Conservation (phyloP, 441 rosid species). For the Croton setiger region DNA sequence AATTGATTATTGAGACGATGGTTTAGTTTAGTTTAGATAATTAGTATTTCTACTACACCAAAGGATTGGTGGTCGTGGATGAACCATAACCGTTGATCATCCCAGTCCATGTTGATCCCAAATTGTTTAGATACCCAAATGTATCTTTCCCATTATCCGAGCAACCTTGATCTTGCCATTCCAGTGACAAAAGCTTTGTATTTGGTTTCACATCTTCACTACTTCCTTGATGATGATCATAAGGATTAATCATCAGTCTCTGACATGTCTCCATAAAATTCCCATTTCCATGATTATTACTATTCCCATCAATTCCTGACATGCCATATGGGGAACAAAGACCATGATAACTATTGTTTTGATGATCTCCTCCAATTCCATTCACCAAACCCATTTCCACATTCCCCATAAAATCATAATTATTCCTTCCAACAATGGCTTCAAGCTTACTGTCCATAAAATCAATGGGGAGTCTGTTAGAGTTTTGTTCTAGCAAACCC, state of each 20-base stretch:
- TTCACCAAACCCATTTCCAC: conserved; percentile 42
- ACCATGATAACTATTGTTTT: conserved; percentile 30
- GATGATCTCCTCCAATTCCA: conserved; percentile 40
- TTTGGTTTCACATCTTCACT: conserved; percentile 67
- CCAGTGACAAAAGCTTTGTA: conserved; percentile 64
- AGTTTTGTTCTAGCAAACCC: conserved; percentile 38
- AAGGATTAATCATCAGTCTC: conserved; percentile 61
- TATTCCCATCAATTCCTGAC: conserved; percentile 35
- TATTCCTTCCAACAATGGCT: conserved; percentile 43
- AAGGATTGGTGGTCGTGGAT: conserved; percentile 56
- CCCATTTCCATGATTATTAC: conserved; percentile 12
- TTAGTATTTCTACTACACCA: conserved; percentile 34
- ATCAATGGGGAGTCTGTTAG: conserved; percentile 51
- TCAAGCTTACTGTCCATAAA: conserved; percentile 72
- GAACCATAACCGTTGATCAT: conserved; percentile 69
- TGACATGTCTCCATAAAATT: conserved; percentile 56
- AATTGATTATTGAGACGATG: neutral
- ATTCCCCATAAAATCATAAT: conserved; percentile 69
- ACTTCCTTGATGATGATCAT: conserved; percentile 36
- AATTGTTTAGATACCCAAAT: conserved; percentile 48
- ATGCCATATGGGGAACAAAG: conserved; percentile 43
- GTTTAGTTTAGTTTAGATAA: too few relatives aligned
- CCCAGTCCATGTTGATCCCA: conserved; percentile 77
- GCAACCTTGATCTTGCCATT: conserved; percentile 79
- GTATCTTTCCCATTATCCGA: conserved; percentile 50